Percentiles rank a stretch among this genome's conserved stretches.
Conservation (phyloP, 495 filamentous ascomycete species). For the Hyaloscypha bicolor region DNA sequence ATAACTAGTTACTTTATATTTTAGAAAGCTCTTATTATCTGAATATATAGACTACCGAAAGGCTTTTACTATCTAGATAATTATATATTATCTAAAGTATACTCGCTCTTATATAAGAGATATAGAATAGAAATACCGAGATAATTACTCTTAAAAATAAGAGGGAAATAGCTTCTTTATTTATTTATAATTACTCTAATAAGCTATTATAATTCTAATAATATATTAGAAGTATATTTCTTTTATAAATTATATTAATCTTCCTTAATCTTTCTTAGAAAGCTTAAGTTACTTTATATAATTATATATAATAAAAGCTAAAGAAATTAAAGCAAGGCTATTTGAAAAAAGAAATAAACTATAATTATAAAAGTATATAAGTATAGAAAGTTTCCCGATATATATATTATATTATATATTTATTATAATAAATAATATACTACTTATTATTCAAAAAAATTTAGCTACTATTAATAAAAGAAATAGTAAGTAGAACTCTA, state of each 20-base stretch:
- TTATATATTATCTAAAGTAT: not conserved
- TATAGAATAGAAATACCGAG: too few relatives aligned
- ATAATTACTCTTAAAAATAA: too few relatives aligned
- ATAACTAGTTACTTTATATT: too few relatives aligned
- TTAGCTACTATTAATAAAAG: not conserved
- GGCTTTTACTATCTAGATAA: too few relatives aligned
- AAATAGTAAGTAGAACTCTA: not conserved
- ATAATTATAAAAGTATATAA: not conserved
- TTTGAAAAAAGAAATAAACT: not conserved
- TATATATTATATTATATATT: not conserved
- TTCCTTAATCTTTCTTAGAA: not conserved
- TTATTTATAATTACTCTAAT: too few relatives aligned
- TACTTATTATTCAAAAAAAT: not conserved
- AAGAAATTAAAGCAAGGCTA: not conserved
- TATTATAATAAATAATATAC: not conserved
- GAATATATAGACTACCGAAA: not conserved
- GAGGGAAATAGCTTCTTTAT: too few relatives aligned
- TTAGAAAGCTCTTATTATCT: too few relatives aligned
- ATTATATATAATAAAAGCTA: not conserved
- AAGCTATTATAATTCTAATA: not conserved
- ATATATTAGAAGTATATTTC: not conserved
- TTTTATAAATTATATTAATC: not conserved
- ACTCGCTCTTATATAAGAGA: too few relatives aligned
- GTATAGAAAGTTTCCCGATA: not conserved
- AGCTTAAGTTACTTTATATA: not conserved